A percentile compares a stretch with the other conserved stretches of the same genome.
phyloP scores from a whole-genome alignment of 2,329 filamentous ascomycete genomes.

The Alternaria gaisen region DNA sequence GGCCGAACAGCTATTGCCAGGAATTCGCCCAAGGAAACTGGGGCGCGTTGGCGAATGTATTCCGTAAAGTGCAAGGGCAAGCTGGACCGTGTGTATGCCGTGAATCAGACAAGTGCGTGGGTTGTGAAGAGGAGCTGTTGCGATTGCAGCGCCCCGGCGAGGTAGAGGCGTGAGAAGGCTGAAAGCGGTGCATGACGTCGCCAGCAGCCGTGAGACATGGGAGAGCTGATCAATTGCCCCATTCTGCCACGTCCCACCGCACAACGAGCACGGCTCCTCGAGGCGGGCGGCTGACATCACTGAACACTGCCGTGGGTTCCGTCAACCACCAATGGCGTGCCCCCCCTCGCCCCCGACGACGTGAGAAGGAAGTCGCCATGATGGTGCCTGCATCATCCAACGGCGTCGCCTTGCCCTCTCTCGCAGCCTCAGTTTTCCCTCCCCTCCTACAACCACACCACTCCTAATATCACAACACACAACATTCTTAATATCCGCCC shows the following conservation, averaged over 20 bases:
- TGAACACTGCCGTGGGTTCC: constrained; percentile 12
- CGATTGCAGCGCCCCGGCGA: neutral
- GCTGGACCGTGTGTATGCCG: constrained; percentile 3
- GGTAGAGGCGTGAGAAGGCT: neutral
- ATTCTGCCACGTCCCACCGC: constrained; percentile 6
- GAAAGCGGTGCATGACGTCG: constrained; percentile 17
- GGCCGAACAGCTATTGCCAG: constrained; percentile 13
- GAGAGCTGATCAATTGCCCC: constrained; percentile 13
- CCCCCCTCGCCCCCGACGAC: neutral
- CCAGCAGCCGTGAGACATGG: constrained; percentile 6
- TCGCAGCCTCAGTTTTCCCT: neutral
- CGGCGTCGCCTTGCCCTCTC: neutral
- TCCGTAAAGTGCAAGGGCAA: neutral
- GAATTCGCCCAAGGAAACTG: neutral
- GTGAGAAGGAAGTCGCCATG: neutral
- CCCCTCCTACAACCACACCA: neutral
- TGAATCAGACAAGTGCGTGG: neutral
- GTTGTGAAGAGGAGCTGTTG: neutral
- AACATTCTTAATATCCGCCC: neutral
- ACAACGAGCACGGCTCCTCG: constrained; percentile 2
- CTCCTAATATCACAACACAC: neutral
- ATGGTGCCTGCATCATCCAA: constrained; percentile 2
- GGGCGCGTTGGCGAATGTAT: constrained; percentile 3
- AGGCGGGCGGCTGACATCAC: constrained; percentile 16
- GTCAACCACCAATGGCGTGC: constrained; percentile 8